A percentile compares a stretch with the other conserved stretches of the same genome.
Conservation (phyloP, 306 rosid species). For the Mimosa bimucronata region DNA sequence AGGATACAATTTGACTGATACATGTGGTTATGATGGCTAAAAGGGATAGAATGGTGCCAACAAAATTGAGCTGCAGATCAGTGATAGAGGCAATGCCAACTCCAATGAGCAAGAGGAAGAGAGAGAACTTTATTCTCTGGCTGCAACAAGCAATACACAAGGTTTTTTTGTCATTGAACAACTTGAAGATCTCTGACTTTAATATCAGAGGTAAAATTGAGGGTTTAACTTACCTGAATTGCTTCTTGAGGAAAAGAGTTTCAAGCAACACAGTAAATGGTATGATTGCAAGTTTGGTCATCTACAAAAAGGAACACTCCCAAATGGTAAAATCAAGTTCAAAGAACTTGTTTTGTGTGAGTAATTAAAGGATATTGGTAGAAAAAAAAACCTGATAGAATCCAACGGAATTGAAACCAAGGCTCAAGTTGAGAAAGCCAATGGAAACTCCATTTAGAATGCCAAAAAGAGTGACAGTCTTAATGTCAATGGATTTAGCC, state of each 20-base stretch:
- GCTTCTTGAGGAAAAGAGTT: constrained; percentile 80
- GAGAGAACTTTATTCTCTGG: constrained; percentile 77
- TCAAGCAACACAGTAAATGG: constrained; percentile 93
- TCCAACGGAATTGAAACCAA: constrained; percentile 95
- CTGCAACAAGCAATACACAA: constrained; percentile 52
- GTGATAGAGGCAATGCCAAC: constrained; percentile 96
- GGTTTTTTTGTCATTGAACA: constrained; percentile 6
- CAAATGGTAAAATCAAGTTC: background rate
- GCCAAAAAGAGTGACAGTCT: constrained; percentile 87
- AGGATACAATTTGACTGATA: constrained; percentile 96
- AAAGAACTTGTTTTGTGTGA: background rate
- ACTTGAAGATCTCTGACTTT: background rate
- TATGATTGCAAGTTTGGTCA: constrained; percentile 99
- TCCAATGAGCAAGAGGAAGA: constrained; percentile 77
- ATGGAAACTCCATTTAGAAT: constrained; percentile 89
- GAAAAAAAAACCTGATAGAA: constrained; percentile 82
- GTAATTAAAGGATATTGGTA: background rate
- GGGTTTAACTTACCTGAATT: constrained; percentile 69
- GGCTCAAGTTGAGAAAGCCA: constrained; percentile 93
- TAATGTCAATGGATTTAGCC: constrained; percentile 73
- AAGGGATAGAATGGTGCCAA: constrained; percentile 83
- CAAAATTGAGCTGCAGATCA: constrained; percentile 92
- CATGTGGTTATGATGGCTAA: constrained; percentile 93
- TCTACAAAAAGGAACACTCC: constrained; percentile 51
- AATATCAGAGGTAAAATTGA: background rate